Evolutionary conservation across 768 basidiomycete genomes (phyloP).

Genomic region (Saitozyma sp.): DNA sequence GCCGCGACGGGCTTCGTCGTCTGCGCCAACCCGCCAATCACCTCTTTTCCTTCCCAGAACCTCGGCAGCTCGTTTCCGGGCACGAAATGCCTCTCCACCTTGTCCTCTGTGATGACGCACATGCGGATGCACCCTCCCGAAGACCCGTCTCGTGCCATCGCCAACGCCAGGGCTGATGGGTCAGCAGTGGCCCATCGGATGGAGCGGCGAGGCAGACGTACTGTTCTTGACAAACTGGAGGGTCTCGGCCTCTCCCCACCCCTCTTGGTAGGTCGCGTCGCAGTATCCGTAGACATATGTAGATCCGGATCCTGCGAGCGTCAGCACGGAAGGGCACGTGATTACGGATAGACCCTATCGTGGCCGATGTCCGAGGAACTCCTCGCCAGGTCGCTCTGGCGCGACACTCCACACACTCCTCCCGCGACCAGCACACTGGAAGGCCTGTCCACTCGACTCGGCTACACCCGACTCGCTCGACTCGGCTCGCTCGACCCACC

Average conservation of each 20-base stretch:
- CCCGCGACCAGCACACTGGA: background rate
- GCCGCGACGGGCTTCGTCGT: no score
- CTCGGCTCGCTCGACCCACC: slow-evolving; percentile 58
- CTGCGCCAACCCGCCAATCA: slow-evolving; percentile 16
- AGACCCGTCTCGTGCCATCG: slow-evolving; percentile 96
- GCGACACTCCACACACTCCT: no score
- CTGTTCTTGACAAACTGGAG: slow-evolving; percentile 94
- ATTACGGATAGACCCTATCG: background rate
- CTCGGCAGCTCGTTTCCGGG: slow-evolving; percentile 81
- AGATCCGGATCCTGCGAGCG: slow-evolving; percentile 77
- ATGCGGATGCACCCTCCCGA: slow-evolving; percentile 97
- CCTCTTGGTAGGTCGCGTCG: slow-evolving; percentile 94
- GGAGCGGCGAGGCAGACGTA: slow-evolving; percentile 55
- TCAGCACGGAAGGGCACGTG: slow-evolving; percentile 2
- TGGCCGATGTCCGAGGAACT: background rate
- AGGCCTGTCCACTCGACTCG: background rate
- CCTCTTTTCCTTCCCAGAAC: slow-evolving; percentile 50
- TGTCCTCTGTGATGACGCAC: slow-evolving; percentile 91
- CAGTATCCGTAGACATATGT: slow-evolving; percentile 99
- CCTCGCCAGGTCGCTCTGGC: background rate
- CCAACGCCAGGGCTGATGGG: slow-evolving; percentile 75
- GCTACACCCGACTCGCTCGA: background rate
- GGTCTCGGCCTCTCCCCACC: slow-evolving; percentile 85
- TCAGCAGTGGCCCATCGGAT: slow-evolving; percentile 1
- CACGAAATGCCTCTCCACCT: slow-evolving; percentile 87